phyloP scores from a whole-genome alignment of 192 early-diverging fungal species.

The Umbelopsis vinacea region DNA sequence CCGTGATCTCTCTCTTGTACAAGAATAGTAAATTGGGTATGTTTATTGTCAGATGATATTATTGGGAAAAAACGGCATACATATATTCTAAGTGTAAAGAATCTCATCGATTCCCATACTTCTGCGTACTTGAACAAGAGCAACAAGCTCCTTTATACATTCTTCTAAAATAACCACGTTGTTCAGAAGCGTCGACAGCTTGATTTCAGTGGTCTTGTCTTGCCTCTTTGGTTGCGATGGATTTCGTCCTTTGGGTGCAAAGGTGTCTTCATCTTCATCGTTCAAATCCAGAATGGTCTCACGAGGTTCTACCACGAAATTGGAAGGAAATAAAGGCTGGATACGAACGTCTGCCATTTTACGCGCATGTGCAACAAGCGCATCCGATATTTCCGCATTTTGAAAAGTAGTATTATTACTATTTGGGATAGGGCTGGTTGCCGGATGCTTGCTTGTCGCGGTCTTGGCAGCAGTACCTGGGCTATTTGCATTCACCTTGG shows the following conservation, averaged over 20 bases:
- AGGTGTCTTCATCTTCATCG: constrained; percentile 46
- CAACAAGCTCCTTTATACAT: constrained; percentile 88
- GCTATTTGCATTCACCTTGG: constrained; percentile 39
- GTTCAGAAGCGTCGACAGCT: constrained; percentile 69
- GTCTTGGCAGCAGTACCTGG: not conserved
- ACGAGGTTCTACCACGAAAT: constrained; percentile 54
- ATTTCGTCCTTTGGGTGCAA: constrained; percentile 39
- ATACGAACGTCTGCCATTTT: constrained; percentile 52
- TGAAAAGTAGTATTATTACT: not conserved
- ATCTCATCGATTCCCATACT: constrained; percentile 76
- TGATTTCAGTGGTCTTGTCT: constrained; percentile 54
- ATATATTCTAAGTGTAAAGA: constrained; percentile 32
- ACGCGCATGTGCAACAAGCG: constrained; percentile 35
- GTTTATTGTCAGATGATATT: not conserved
- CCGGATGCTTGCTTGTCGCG: not conserved
- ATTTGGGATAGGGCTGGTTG: not conserved
- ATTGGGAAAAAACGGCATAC: not conserved
- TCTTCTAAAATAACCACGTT: constrained; percentile 95
- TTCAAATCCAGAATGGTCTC: constrained; percentile 42
- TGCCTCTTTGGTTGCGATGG: constrained; percentile 35
- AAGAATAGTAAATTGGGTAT: not conserved
- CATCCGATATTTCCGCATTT: not conserved
- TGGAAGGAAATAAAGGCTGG: constrained; percentile 57
- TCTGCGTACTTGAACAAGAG: constrained; percentile 78
- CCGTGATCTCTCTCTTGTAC: too few species aligned